A percentile compares a stretch with the other conserved stretches of the same genome.
Evolutionary conservation across 2,329 filamentous ascomycete species (phyloP).

Genomic region (Colletotrichum karsti): DNA sequence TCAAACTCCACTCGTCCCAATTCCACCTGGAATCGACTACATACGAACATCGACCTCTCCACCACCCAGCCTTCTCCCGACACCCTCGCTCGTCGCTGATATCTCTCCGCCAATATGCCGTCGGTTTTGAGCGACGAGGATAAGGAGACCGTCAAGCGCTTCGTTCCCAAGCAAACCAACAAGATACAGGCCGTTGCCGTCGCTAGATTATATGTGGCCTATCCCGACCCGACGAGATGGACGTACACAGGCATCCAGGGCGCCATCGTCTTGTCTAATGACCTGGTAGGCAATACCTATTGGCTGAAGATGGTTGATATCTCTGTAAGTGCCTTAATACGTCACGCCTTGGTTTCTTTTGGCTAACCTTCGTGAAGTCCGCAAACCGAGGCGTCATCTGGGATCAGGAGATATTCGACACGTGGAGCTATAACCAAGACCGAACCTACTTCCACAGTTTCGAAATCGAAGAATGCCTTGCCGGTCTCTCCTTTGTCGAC

Average conservation of each 20-base stretch:
- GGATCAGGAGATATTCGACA: slow-evolving; percentile 98
- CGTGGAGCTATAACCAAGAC: slow-evolving; percentile 95
- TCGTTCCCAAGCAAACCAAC: slow-evolving; percentile 92
- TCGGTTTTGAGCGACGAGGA: slow-evolving; percentile 88
- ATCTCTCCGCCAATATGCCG: slow-evolving; percentile 54
- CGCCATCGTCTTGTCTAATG: slow-evolving; percentile 89
- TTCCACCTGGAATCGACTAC: slow-evolving; percentile 26
- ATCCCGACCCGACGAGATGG: slow-evolving; percentile 88
- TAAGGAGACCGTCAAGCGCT: slow-evolving; percentile 95
- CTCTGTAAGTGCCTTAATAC: slow-evolving; percentile 71
- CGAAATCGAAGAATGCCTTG: slow-evolving; percentile 91
- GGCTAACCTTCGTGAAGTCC: slow-evolving; percentile 58
- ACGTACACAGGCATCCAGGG: slow-evolving; percentile 94
- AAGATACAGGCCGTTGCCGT: slow-evolving; percentile 98
- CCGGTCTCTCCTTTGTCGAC: slow-evolving; percentile 90
- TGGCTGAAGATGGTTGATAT: slow-evolving; percentile 98
- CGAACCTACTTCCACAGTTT: slow-evolving; percentile 98
- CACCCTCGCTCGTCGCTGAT: slow-evolving; percentile 3
- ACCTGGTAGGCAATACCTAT: slow-evolving; percentile 93
- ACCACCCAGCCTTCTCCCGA: background rate
- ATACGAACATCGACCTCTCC: slow-evolving; percentile 19
- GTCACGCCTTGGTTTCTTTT: slow-evolving; percentile 21
- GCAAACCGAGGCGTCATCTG: slow-evolving; percentile 87
- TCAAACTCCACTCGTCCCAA: slow-evolving; percentile 26
- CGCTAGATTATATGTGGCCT: slow-evolving; percentile 90